Conservation (phyloP, 163 green algal species). For the Scenedesmus sp. region DNA sequence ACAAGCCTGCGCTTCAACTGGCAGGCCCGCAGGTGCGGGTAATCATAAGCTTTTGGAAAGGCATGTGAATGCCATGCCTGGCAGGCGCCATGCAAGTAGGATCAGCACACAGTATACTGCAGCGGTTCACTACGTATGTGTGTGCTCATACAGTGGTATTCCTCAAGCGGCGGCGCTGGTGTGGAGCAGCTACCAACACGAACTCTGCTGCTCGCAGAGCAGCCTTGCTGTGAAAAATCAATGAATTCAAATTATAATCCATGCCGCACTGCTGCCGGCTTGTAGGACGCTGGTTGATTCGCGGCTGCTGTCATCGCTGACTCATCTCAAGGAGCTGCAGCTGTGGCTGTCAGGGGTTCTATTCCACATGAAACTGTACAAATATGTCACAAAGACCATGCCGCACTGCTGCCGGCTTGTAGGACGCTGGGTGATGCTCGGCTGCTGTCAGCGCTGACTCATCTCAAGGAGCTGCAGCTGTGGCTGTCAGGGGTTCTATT, state of each 20-base stretch:
- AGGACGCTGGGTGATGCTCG: slow-evolving; percentile 15
- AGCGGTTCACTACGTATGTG: neutral
- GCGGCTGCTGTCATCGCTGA: neutral
- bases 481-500: neutral
- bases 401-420: neutral
- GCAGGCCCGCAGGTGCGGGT: neutral
- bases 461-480: slow-evolving; percentile 8
- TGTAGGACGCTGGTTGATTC: slow-evolving; percentile 29
- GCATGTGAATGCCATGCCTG: too few species aligned
- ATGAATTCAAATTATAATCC: too few species aligned
- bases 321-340: slow-evolving; percentile 3
- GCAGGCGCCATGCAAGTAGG: neutral
- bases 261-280: neutral
- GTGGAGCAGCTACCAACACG: neutral
- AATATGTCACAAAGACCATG: neutral
- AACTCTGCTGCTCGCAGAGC: neutral
- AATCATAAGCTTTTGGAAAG: neutral
- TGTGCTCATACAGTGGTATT: too few species aligned
- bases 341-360: slow-evolving; percentile 11
- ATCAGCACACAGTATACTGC: neutral
- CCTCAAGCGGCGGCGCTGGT: too few species aligned
- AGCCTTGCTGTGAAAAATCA: neutral
- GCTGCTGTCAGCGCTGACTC: neutral
- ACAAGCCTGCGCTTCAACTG: neutral
- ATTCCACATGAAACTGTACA: neutral